A percentile compares a stretch with the other conserved stretches of the same genome.
Evolutionary conservation across 768 basidiomycete genomes (phyloP).

Genomic region (Chiua virens): DNA sequence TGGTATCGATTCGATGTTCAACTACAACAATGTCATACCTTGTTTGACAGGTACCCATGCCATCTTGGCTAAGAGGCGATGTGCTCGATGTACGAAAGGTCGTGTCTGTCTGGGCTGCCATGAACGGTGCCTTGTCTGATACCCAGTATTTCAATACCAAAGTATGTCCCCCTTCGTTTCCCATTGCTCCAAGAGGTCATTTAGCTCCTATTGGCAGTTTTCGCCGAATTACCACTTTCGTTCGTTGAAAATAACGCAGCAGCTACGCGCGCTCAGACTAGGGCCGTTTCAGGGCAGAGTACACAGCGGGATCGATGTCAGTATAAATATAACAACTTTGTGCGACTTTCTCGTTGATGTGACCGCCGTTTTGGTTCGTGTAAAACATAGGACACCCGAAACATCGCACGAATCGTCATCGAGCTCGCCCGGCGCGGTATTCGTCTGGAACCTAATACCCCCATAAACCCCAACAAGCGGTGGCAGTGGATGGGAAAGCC

Average conservation of each 20-base stretch:
- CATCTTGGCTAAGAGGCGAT: slow-evolving; percentile 71
- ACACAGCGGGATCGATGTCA: slow-evolving; percentile 89
- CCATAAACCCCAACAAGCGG: slow-evolving; percentile 61
- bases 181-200: background rate
- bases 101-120: slow-evolving; percentile 46
- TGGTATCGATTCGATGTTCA: slow-evolving; percentile 23
- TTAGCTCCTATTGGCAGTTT: slow-evolving; percentile 13
- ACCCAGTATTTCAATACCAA: slow-evolving; percentile 7
- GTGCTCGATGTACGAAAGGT: slow-evolving; percentile 70
- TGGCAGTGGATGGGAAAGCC: slow-evolving; percentile 88
- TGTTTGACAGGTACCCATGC: slow-evolving; percentile 56
- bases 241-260: slow-evolving; percentile 67
- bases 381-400: slow-evolving; percentile 73
- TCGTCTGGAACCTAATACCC: slow-evolving; percentile 69
- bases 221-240: slow-evolving; percentile 17
- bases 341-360: slow-evolving; percentile 2
- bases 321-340: slow-evolving; percentile 31
- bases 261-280: slow-evolving; percentile 71
- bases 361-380: slow-evolving; percentile 1
- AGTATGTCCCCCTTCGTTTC: slow-evolving; percentile 12
- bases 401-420: slow-evolving; percentile 77
- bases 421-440: slow-evolving; percentile 75
- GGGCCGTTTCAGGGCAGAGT: slow-evolving; percentile 77
- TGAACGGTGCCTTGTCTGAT: slow-evolving; percentile 4
- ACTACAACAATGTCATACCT: slow-evolving; percentile 7